A percentile compares a stretch with the other conserved stretches of the same genome.
Evolutionary conservation across 2,329 filamentous ascomycete genomes (phyloP).

Genomic region (Davidsoniella virescens): DNA sequence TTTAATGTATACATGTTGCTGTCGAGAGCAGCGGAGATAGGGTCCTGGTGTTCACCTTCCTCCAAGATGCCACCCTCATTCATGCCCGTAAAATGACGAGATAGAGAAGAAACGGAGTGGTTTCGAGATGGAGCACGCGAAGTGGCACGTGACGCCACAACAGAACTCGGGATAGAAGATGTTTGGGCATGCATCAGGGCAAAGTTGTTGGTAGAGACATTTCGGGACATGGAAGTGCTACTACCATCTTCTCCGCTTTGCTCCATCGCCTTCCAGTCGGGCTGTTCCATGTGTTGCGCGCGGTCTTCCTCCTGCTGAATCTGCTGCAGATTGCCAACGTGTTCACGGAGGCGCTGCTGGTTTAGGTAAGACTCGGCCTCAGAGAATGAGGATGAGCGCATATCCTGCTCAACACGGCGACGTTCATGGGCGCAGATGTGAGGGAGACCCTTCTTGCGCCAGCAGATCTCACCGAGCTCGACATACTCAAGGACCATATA

Average conservation of each 20-base stretch:
- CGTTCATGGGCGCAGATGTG: conserved; percentile 75
- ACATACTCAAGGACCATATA: conserved; percentile 96
- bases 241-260: conserved; percentile 46
- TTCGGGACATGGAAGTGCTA: conserved; percentile 26
- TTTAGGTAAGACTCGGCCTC: conserved; percentile 40
- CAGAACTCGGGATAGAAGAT: conserved; percentile 24
- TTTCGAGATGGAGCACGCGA: conserved; percentile 32
- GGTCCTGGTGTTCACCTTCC: neutral
- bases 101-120: conserved; percentile 28
- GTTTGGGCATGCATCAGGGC: conserved; percentile 18
- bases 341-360: conserved; percentile 40
- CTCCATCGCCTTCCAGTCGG: conserved; percentile 66
- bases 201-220: conserved; percentile 26
- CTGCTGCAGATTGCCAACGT: conserved; percentile 38
- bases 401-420: conserved; percentile 58
- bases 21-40: neutral
- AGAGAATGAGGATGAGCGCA: conserved; percentile 20
- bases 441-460: conserved; percentile 75
- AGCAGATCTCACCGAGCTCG: conserved; percentile 82
- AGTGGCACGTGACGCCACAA: conserved; percentile 24
- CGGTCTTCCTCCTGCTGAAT: conserved; percentile 38
- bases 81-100: conserved; percentile 3
- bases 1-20: neutral
- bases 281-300: conserved; percentile 25
- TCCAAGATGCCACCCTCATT: neutral